Conservation (phyloP, 2,329 filamentous ascomycete genomes). For the Trichoderma guizhouense region DNA sequence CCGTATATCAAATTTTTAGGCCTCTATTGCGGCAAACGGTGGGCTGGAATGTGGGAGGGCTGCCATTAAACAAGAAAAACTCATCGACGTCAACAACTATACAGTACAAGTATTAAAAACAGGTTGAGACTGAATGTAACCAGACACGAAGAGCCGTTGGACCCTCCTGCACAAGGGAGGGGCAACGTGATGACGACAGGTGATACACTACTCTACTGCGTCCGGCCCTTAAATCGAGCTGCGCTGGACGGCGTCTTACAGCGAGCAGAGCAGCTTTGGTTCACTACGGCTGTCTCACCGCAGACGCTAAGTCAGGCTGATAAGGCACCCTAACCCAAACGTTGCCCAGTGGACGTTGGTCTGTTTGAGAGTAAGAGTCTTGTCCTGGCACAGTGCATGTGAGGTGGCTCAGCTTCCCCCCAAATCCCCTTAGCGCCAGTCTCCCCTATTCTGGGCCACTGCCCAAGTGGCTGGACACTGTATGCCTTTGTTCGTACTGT, state of each 20-base stretch:
- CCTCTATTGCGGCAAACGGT: neutral
- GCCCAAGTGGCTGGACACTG: conserved; percentile 7
- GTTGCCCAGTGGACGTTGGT: conserved; percentile 3
- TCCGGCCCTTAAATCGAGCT: neutral
- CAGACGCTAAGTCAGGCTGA: conserved; percentile 14
- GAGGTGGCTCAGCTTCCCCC: conserved; percentile 20
- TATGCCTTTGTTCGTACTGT: conserved; percentile 14
- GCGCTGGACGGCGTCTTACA: neutral
- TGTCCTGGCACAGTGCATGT: neutral
- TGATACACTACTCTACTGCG: neutral
- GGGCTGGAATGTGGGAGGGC: neutral
- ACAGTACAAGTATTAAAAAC: neutral
- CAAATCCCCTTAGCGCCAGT: conserved; percentile 14
- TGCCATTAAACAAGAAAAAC: neutral
- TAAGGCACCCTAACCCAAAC: conserved; percentile 8
- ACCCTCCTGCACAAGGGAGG: conserved; percentile 17
- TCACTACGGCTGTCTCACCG: conserved; percentile 12
- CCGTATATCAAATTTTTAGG: neutral
- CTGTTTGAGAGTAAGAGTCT: conserved; percentile 5
- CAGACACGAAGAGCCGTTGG: neutral
- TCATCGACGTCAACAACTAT: neutral
- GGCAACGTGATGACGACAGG: conserved; percentile 19
- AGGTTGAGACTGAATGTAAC: neutral
- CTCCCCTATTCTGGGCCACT: conserved; percentile 21
- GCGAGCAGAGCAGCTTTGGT: neutral